phyloP scores from a whole-genome alignment of 1,139 yeast genomes.

The Blastobotrys malaysiensis region DNA sequence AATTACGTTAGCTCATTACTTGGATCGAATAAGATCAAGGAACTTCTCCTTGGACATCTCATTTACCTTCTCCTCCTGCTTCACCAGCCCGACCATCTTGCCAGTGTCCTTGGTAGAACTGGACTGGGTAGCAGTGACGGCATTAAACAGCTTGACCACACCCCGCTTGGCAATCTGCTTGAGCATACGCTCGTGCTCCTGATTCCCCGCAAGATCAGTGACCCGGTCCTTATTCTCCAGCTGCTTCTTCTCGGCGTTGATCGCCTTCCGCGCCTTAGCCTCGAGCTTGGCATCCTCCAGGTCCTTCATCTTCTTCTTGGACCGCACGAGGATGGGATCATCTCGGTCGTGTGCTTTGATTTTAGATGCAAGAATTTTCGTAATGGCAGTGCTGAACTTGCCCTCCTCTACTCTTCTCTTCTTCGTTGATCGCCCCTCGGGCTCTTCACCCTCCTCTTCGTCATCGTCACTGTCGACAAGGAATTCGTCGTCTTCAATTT shows the following conservation, averaged over 20 bases:
- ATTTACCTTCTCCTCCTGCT: constrained; percentile 54
- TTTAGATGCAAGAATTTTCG: constrained; percentile 77
- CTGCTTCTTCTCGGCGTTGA: constrained; percentile 67
- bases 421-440: constrained; percentile 18
- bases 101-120: constrained; percentile 34
- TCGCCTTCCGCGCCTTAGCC: constrained; percentile 67
- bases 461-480: constrained; percentile 18
- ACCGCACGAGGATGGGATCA: constrained; percentile 82
- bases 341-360: constrained; percentile 82
- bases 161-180: constrained; percentile 91
- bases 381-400: constrained; percentile 59
- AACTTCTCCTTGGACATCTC: constrained; percentile 88
- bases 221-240: constrained; percentile 64
- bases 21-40: constrained; percentile 75
- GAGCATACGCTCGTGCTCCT: constrained; percentile 66
- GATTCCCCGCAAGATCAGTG: constrained; percentile 48
- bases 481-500: constrained; percentile 17
- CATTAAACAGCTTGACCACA: constrained; percentile 87
- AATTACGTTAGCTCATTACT: constrained; percentile 42
- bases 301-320: constrained; percentile 59
- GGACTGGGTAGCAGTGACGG: constrained; percentile 78
- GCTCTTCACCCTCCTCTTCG: constrained; percentile 22
- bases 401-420: constrained; percentile 15
- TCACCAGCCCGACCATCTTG: constrained; percentile 29
- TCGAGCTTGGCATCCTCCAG: constrained; percentile 80